Conservation (phyloP, 2,329 filamentous ascomycete species). For the Colletotrichum simmondsii region DNA sequence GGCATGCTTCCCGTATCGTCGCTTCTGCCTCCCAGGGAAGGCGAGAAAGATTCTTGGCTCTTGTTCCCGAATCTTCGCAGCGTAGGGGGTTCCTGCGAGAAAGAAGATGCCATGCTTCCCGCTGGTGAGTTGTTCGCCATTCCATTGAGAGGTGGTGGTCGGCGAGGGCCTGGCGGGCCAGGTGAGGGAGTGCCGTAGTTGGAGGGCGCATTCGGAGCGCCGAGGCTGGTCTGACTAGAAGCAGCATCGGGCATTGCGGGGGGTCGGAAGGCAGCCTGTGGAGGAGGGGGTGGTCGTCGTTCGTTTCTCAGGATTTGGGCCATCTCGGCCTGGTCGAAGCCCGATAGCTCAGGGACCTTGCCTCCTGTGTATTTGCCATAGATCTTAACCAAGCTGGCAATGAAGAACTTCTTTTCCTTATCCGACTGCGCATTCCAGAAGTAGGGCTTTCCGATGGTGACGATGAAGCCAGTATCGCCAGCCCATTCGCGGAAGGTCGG, state of each 20-base stretch:
- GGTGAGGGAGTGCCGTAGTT: conserved; percentile 49
- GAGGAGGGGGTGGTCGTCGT: conserved; percentile 48
- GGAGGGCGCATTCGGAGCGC: conserved; percentile 36
- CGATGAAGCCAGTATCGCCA: conserved; percentile 83
- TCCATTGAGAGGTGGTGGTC: conserved; percentile 28
- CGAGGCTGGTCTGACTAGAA: conserved; percentile 36
- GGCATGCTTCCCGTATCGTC: conserved; percentile 63
- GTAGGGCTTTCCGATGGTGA: conserved; percentile 92
- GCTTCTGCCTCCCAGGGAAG: conserved; percentile 57
- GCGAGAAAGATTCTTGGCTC: conserved; percentile 68
- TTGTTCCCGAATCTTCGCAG: conserved; percentile 64
- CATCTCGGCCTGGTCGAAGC: conserved; percentile 84
- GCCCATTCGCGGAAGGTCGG: conserved; percentile 79
- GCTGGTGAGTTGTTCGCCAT: conserved; percentile 53
- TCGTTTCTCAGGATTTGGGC: conserved; percentile 77
- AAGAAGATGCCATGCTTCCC: conserved; percentile 62
- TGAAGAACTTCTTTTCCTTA: conserved; percentile 99
- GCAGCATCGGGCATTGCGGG: conserved; percentile 28
- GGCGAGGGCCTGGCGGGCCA: conserved; percentile 30
- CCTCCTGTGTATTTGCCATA: conserved; percentile 96
- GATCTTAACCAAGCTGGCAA: conserved; percentile 95
- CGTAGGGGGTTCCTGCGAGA: conserved; percentile 53
- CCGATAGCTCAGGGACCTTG: conserved; percentile 79
- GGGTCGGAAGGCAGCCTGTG: conserved; percentile 20
- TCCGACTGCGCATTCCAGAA: conserved; percentile 95